These are phyloP conservation scores for Gaultheria prostrata DNA, from an alignment of 148 eudicot species.

Conservation along the genomic window DNA sequence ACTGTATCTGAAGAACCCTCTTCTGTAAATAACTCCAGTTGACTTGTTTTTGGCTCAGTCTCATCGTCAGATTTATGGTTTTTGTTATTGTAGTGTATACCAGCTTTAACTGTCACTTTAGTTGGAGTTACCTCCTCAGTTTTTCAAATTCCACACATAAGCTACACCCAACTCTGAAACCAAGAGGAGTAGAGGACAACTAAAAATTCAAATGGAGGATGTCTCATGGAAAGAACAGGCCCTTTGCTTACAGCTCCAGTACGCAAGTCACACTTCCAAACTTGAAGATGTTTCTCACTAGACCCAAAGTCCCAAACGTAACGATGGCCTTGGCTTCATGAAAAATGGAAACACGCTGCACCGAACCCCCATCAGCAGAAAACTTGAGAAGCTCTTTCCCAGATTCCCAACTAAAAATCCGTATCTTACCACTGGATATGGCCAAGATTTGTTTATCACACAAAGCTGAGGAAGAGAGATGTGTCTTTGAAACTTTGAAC, in stretches of 20 bases:
- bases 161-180: constrained; percentile 32
- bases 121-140: constrained; percentile 32
- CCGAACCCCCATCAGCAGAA: constrained; percentile 23
- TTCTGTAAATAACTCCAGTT: constrained; percentile 41
- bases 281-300: constrained; percentile 30
- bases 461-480: constrained; percentile 22
- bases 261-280: constrained; percentile 29
- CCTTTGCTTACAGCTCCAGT: constrained; percentile 23
- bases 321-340: constrained; percentile 28
- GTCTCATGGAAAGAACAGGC: constrained; percentile 31
- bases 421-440: constrained; percentile 24
- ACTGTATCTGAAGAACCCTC: constrained; percentile 39
- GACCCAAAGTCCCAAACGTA: constrained; percentile 20
- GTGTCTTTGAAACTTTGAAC: constrained; percentile 30
- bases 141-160: constrained; percentile 29
- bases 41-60: constrained; percentile 31
- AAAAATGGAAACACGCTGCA: constrained; percentile 21
- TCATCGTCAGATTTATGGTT: constrained; percentile 29
- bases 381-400: constrained; percentile 38
- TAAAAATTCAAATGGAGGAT: constrained; percentile 23
- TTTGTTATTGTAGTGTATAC: constrained; percentile 44
- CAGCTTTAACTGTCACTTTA: constrained; percentile 27
- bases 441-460: constrained; percentile 31
- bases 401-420: constrained; percentile 30
- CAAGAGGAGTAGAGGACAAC: constrained; percentile 34